These are phyloP conservation scores for Citrus cavaleriei DNA, from an alignment of 345 rosid species.

Conservation along the genomic window DNA sequence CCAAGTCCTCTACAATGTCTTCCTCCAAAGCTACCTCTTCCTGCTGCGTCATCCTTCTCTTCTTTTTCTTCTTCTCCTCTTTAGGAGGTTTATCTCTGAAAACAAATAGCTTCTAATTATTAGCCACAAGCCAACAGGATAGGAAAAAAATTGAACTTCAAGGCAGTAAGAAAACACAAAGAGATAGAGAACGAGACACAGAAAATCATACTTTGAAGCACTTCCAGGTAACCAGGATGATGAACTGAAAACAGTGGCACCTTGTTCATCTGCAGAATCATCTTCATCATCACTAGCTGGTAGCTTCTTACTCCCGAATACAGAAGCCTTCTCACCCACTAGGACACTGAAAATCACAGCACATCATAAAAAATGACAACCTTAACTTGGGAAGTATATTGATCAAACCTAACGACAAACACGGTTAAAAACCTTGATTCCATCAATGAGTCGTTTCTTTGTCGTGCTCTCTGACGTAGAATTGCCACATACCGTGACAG, in stretches of 20 bases:
- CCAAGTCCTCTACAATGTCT: slow-evolving; percentile 84
- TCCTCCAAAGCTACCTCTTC: slow-evolving; percentile 51
- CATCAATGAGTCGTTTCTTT: slow-evolving; percentile 61
- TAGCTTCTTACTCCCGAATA: slow-evolving; percentile 43
- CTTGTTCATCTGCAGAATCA: slow-evolving; percentile 36
- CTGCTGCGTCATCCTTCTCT: slow-evolving; percentile 22
- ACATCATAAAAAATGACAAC: not conserved
- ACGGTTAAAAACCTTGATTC: slow-evolving; percentile 66
- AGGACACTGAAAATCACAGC: slow-evolving; percentile 53
- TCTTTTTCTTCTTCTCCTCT: slow-evolving; percentile 49
- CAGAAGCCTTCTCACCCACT: slow-evolving; percentile 71
- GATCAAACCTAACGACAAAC: not conserved
- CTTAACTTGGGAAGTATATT: not conserved
- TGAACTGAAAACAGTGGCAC: slow-evolving; percentile 64
- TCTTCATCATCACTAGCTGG: slow-evolving; percentile 62
- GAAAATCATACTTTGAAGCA: slow-evolving; percentile 47
- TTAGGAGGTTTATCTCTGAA: slow-evolving; percentile 42
- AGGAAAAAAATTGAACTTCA: not conserved
- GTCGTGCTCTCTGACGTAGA: slow-evolving; percentile 60
- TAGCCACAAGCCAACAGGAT: not conserved
- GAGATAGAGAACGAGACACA: not conserved
- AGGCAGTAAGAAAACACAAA: not conserved
- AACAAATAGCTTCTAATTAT: not conserved
- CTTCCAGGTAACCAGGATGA: slow-evolving; percentile 76
- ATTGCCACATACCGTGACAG: slow-evolving; percentile 50